A percentile compares a stretch with the other conserved stretches of the same genome.
phyloP scores from a whole-genome alignment of 2,329 filamentous ascomycete genomes.

The Hirsutella thompsonii region DNA sequence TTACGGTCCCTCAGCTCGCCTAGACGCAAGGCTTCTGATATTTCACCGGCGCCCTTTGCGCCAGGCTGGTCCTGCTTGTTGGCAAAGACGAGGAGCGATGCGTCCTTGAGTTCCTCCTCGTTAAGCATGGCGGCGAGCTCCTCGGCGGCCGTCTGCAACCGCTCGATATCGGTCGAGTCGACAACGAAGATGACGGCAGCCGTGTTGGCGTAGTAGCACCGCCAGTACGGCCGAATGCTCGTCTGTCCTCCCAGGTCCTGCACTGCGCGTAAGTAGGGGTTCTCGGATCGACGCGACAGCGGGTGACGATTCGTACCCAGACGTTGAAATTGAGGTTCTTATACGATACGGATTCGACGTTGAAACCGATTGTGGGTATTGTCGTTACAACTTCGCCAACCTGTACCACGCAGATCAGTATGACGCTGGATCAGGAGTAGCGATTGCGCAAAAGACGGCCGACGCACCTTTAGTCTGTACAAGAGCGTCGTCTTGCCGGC shows the following conservation, averaged over 20 bases:
- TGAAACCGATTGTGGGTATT: conserved; percentile 98
- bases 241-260: conserved; percentile 93
- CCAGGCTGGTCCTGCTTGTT: conserved; percentile 99
- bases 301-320: conserved; percentile 56
- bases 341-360: conserved; percentile 97
- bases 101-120: conserved; percentile 91
- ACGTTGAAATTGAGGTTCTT: conserved; percentile 98
- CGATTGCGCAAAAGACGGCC: conserved; percentile 2
- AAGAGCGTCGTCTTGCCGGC: conserved; percentile 95
- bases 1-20: conserved; percentile 91
- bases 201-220: conserved; percentile 98
- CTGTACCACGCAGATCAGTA: conserved; percentile 29
- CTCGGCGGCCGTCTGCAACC: conserved; percentile 81
- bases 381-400: conserved; percentile 98
- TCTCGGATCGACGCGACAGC: neutral
- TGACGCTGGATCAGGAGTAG: neutral
- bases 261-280: neutral
- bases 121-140: conserved; percentile 92
- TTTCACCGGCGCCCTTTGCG: conserved; percentile 91
- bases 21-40: conserved; percentile 81
- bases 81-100: conserved; percentile 84
- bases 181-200: conserved; percentile 98
- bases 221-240: conserved; percentile 97
- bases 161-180: conserved; percentile 94
- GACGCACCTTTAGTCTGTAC: conserved; percentile 77